Base-by-base conservation (phyloP, 768 basidiomycete genomes). In the Flagelloscypha sp. region DNA sequence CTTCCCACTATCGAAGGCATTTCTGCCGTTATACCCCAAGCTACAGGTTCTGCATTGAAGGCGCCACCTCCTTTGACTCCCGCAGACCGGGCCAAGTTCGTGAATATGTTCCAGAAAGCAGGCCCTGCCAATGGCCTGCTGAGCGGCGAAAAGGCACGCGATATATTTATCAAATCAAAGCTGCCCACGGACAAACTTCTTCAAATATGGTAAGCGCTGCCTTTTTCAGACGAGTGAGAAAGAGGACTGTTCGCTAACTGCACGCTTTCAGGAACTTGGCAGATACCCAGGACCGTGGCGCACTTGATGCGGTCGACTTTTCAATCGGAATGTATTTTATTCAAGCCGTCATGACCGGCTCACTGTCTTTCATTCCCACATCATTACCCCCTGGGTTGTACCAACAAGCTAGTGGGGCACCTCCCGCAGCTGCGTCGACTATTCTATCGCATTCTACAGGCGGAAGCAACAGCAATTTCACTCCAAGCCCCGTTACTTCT, bases 261-360 rank as follows among this genome's bases (percentile, higher is more conserved):
- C 15, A 30, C n/a, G 36, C 23, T 18, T 31, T 3, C 48, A 95
- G 92, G 93, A 82, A 72, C 44, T 72, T 99, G 24, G 84, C 93
- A n/a, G 95, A 99, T 57, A 93, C 92, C 3, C 85, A 93, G 58
- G 76, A 84, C 46, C 74, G 95, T 42, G 94, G 95, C 34, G 65
- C 71, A 9, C 78, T 99, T 41, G 95, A 99, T 55, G 63, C 77
- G 11, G 70, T 82, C 29, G 95, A 99, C 59, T 99, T 99, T 53
- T 81, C 84, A 41, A 77, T 99, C 50, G 95, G 83, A 25, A 93
- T 95, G 92, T 89, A 88, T 57, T 75, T 97, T 53, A 92, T 98
- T 45, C 92, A 97, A 58, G 82, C 76, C n/a, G 63, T 74, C 24
- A 95, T 97, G 92, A 76, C 82, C 35, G 74, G 74, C 37, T 73